Evolutionary conservation across 208 protist species (phyloP), one percentile per base, ranked within the genome.

Genomic region (Trypanosoma congolense): DNA sequence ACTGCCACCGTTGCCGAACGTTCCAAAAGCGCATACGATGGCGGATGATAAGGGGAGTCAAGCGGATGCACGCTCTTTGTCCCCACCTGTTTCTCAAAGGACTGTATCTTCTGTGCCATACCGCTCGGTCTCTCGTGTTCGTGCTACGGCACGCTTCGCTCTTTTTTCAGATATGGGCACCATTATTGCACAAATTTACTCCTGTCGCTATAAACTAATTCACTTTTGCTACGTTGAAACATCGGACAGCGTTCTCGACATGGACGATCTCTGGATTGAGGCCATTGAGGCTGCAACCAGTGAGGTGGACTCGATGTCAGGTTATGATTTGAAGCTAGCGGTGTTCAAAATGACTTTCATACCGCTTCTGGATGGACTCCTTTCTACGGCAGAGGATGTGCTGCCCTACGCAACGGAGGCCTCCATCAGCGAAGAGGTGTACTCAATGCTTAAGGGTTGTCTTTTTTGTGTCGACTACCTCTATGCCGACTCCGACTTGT

Each of bases 271-370:
- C 31, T 93, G 83, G 82, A 57, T 83, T 38, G 77, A 83, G 16
- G 70, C 80, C 12, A 65, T 93, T 18, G 78, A 93, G 33, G 77
- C 70, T 36, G 78, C 80, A 2, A 71, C 83, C 44, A 61, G 62
- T 1, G 68, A 71, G 9, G 83, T 68, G 0, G 68, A 78, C 4
- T 42, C 36, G 9, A 26, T 56, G 12, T 65, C 79, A 24, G 56
- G 68, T 43, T 62, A 77, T 24, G 61, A 68, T 30, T 56, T 58
- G 8, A 73, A 73, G 4, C 65, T 73, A 68, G 74, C 59, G 31
- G 87, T 93, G n/a, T 85, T 90, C 54, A 64, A 73, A 50, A 87
- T 79, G 63, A 79, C 67, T 19, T 66, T 90, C 16, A 49, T 93
- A 21, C 83, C 87, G 29, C 63, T 93, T n/a, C 58, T 93, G 25